A percentile compares a stretch with the other conserved stretches of the same genome.
phyloP scores from a whole-genome alignment of 768 basidiomycete species.

The Pleurotus sapidus region DNA sequence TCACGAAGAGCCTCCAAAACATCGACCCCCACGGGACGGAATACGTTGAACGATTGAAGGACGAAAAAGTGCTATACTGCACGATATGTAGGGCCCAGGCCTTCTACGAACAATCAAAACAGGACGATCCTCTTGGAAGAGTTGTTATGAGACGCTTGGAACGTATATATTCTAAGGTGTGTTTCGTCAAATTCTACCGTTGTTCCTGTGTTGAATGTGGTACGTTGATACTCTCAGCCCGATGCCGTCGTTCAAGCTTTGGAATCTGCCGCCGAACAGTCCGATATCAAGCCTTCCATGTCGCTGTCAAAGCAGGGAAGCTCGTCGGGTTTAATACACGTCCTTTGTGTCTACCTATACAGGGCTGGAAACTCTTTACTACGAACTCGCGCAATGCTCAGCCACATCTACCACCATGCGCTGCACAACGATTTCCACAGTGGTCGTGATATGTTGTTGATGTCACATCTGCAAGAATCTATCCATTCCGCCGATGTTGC shows the following conservation, averaged over 20 bases:
- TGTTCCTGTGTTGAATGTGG: constrained; percentile 10
- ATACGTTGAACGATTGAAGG: constrained; percentile 94
- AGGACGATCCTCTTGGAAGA: constrained; percentile 77
- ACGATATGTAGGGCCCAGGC: constrained; percentile 92
- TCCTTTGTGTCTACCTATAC: constrained; percentile 91
- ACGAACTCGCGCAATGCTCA: constrained; percentile 95
- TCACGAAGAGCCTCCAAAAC: constrained; percentile 95
- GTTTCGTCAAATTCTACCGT: constrained; percentile 14
- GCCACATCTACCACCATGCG: constrained; percentile 96
- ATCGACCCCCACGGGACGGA: constrained; percentile 99
- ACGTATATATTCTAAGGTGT: constrained; percentile 97
- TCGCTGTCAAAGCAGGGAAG: constrained; percentile 51
- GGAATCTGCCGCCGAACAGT: constrained; percentile 62
- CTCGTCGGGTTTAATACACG: constrained; percentile 80
- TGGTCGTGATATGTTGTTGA: constrained; percentile 95
- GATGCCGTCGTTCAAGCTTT: constrained; percentile 90
- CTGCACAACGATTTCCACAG: constrained; percentile 96
- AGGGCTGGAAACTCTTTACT: constrained; percentile 87
- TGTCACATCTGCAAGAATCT: constrained; percentile 98
- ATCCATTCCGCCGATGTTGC: constrained; percentile 95
- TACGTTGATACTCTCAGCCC: constrained; percentile 51
- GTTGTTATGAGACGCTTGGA: constrained; percentile 95
- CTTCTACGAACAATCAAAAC: constrained; percentile 81
- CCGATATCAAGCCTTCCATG: constrained; percentile 61
- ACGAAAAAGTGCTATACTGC: constrained; percentile 91